Evolutionary conservation across 441 rosid species (phyloP), one percentile per base, ranked within the genome.

Genomic region (Populus hybrid): DNA sequence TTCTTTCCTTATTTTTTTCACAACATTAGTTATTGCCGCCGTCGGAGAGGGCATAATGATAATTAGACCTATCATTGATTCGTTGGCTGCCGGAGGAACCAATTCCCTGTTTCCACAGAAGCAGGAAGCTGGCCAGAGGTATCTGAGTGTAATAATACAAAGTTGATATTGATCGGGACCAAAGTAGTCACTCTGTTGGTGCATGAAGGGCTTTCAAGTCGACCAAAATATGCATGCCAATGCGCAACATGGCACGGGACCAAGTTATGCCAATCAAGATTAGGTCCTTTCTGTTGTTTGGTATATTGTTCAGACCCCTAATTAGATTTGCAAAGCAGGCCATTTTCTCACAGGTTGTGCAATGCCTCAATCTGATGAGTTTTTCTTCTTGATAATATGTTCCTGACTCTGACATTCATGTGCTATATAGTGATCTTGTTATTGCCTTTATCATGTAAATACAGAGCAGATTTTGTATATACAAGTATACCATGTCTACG

Each of bases 31-130:
- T 1, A 69, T 84, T 29, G 85, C 91, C 0, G 81, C 73, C 2
- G 88, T 78, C 0, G 90, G 87, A 45, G 56, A 86, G 78, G 90
- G 85, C 9, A 83, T 89, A 66, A 61, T 91, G 87, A 86, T 91
- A 31, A 88, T 91, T 69, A 81, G 76, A 75, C 93, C 93, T 1
- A 87, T 88, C 0, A 63, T 73, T 0, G 94, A 90, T 69, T 85
- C 90, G 1, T 81, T 90, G 78, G 81, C 81, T 0, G 90, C 80
- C 8, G 85, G 81, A 35, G 85, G 78, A 9, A 75, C 81, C 16
- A 21, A 53, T 64, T 64, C 59, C 63, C 64, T 3, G 70, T 67
- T 14, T 16, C 64, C 31, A 16, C n/a, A 53, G 61, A 18, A 53
- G 61, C 61, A 16, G 61, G 61, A 53, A 53, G 61, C 21, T 18